Conservation (phyloP, 768 basidiomycete genomes). For the Mycena haematopus region DNA sequence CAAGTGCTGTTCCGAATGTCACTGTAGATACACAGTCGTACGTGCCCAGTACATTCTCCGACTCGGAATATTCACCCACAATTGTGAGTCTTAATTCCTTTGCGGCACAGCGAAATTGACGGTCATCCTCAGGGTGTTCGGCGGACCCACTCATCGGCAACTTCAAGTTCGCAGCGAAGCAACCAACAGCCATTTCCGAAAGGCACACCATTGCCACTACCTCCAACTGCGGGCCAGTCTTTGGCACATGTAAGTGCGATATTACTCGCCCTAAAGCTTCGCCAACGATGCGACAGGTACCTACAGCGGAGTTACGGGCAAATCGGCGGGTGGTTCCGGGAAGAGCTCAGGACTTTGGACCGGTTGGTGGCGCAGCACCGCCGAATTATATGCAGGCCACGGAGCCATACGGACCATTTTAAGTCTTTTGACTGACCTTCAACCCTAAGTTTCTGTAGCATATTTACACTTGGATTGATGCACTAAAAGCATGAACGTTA, state of each 20-base stretch:
- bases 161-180: conserved; percentile 1
- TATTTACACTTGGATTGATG: neutral
- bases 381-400: conserved; percentile 33
- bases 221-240: conserved; percentile 27
- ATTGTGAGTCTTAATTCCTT: conserved; percentile 9
- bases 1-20: neutral
- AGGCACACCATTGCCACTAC: conserved; percentile 19
- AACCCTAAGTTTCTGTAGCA: neutral
- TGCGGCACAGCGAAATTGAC: neutral
- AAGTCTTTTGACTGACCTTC: too few relatives aligned
- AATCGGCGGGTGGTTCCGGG: conserved; percentile 31
- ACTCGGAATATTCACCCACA: conserved; percentile 24
- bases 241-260: conserved; percentile 16
- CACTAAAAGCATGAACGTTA: too few relatives aligned
- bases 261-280: neutral
- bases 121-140: neutral
- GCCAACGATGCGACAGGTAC: conserved; percentile 11
- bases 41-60: conserved; percentile 14
- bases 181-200: conserved; percentile 19
- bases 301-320: conserved; percentile 23
- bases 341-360: conserved; percentile 32
- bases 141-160: neutral
- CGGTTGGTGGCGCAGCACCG: conserved; percentile 28
- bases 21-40: conserved; percentile 21
- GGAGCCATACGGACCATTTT: conserved; percentile 17